These are phyloP conservation scores for Pontederia paniculata DNA, from an alignment of 176 grass and related monocot genomes.

Conservation along the genomic window DNA sequence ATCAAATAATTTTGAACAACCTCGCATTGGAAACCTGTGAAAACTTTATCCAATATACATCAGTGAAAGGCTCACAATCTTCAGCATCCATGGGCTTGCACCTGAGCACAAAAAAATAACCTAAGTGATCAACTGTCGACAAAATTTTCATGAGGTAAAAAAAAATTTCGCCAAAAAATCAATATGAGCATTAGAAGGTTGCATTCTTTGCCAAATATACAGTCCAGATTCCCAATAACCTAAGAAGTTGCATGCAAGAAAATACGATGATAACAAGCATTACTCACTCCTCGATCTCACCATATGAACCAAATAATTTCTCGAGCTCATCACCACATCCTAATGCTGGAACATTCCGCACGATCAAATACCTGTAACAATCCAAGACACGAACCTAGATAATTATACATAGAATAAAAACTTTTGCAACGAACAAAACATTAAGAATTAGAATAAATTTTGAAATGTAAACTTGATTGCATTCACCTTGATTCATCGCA, in stretches of 20 bases:
- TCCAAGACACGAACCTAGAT: not conserved
- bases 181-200: not conserved
- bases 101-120: constrained; percentile 22
- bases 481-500: constrained; percentile 84
- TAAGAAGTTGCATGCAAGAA: constrained; percentile 10
- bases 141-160: not conserved
- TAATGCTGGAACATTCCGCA: constrained; percentile 79
- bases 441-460: not conserved
- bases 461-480: not conserved
- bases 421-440: not conserved
- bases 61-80: constrained; percentile 74
- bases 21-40: constrained; percentile 74
- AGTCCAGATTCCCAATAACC: no score
- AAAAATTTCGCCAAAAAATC: not conserved
- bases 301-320: constrained; percentile 53
- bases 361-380: constrained; percentile 64
- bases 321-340: constrained; percentile 71
- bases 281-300: constrained; percentile 68
- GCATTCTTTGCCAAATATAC: not conserved
- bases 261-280: not conserved
- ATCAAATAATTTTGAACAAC: constrained; percentile 30
- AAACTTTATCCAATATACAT: constrained; percentile 92
- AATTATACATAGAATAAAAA: not conserved
- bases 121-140: not conserved
- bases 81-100: constrained; percentile 97